Conservation (phyloP, 257 asterid species). For the Rubia yunnanensis region DNA sequence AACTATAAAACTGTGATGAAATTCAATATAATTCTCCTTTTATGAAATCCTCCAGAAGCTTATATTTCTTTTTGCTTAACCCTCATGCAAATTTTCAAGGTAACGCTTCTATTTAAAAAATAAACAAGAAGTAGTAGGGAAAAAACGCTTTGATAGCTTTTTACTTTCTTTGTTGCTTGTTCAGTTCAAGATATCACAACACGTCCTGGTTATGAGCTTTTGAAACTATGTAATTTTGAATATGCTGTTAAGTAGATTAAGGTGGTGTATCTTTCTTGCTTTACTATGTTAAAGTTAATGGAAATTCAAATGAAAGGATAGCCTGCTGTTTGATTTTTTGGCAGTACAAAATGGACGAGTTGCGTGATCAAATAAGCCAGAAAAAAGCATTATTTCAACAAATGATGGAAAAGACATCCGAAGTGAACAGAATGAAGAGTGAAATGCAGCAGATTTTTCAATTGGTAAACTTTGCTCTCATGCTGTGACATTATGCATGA, state of each 20-base stretch:
- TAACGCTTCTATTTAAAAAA: neutral
- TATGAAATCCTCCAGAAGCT: too few relatives aligned
- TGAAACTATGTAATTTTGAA: neutral
- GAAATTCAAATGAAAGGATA: neutral
- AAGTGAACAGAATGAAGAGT: slow-evolving; percentile 61
- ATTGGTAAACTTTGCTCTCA: slow-evolving; percentile 34
- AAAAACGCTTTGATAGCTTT: neutral
- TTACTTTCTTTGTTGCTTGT: neutral
- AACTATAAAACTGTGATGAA: too few relatives aligned
- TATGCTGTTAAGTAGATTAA: neutral
- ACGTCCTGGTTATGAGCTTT: neutral
- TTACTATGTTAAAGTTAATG: neutral
- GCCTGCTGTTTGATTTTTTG: slow-evolving; percentile 18
- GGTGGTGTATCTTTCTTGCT: neutral
- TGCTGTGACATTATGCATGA: neutral
- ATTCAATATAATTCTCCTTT: neutral
- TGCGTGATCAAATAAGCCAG: slow-evolving; percentile 39
- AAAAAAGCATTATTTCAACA: slow-evolving; percentile 50
- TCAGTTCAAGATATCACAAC: neutral
- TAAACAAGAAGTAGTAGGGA: neutral
- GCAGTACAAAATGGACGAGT: slow-evolving; percentile 60
- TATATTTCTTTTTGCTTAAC: too few relatives aligned
- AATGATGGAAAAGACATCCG: slow-evolving; percentile 58
- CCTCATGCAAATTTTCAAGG: neutral
- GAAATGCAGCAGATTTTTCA: slow-evolving; percentile 47